Conservation (phyloP, 345 rosid species). For the Populus nigra region DNA sequence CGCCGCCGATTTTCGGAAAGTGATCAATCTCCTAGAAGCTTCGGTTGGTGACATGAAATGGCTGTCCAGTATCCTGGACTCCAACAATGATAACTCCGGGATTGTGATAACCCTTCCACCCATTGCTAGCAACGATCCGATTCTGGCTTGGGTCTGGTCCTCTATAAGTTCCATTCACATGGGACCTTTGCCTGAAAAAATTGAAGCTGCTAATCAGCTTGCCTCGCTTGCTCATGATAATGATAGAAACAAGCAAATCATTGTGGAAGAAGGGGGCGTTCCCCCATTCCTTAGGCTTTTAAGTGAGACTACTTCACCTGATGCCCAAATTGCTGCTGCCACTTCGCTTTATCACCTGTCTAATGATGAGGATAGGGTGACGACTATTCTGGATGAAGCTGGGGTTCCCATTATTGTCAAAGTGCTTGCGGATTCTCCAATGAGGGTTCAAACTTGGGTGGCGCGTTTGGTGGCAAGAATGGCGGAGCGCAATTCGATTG, state of each 20-base stretch:
- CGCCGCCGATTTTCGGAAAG: conserved; percentile 74
- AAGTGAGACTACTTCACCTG: conserved; percentile 55
- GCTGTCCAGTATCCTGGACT: conserved; percentile 58
- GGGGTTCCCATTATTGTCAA: conserved; percentile 67
- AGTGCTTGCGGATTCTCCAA: conserved; percentile 61
- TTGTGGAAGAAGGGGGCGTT: conserved; percentile 83
- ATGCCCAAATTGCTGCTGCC: conserved; percentile 71
- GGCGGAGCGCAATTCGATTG: conserved; percentile 59
- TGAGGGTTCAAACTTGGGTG: conserved; percentile 62
- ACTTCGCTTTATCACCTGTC: conserved; percentile 44
- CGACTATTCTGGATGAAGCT: conserved; percentile 43
- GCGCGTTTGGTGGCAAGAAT: conserved; percentile 70
- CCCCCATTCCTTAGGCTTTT: conserved; percentile 61
- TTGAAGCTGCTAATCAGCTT: conserved; percentile 73
- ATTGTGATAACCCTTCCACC: conserved; percentile 73
- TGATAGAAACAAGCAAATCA: conserved; percentile 81
- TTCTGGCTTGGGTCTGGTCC: conserved; percentile 91
- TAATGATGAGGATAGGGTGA: conserved; percentile 62
- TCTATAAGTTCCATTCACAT: conserved; percentile 53
- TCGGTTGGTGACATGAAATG: conserved; percentile 82
- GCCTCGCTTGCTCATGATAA: conserved; percentile 66
- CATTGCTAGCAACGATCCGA: conserved; percentile 83
- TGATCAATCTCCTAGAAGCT: conserved; percentile 55
- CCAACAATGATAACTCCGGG: conserved; percentile 44
- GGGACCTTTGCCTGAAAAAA: conserved; percentile 53